Conservation (phyloP, 164 flowering plant species). For the Pachysandra terminalis region DNA sequence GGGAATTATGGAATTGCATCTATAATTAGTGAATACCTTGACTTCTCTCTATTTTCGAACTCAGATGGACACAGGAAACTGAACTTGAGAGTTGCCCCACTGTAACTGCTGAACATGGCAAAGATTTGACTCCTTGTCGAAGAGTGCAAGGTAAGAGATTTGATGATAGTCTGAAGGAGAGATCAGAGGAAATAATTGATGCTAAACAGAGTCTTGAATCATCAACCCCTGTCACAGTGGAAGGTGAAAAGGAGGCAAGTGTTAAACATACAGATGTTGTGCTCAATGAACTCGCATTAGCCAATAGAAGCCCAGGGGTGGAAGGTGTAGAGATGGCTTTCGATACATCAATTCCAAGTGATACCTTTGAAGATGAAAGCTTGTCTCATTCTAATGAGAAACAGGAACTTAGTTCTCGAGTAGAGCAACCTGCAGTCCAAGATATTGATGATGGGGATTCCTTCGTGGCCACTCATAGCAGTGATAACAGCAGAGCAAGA, state of each 20-base stretch:
- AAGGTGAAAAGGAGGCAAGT: slow-evolving; percentile 42
- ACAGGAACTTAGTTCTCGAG: slow-evolving; percentile 48
- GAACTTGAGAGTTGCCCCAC: slow-evolving; percentile 39
- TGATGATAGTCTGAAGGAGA: slow-evolving; percentile 41
- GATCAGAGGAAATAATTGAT: slow-evolving; percentile 45
- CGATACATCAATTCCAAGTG: slow-evolving; percentile 22
- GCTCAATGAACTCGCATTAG: slow-evolving; percentile 27
- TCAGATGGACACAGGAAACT: slow-evolving; percentile 46
- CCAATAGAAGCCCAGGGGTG: slow-evolving; percentile 31
- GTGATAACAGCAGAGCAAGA: slow-evolving; percentile 77
- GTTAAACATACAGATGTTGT: slow-evolving; percentile 36
- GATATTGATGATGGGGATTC: slow-evolving; percentile 55
- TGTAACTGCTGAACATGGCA: slow-evolving; percentile 11
- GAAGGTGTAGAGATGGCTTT: slow-evolving; percentile 42
- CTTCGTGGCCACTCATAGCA: slow-evolving; percentile 58
- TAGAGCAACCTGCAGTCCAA: slow-evolving; percentile 36
- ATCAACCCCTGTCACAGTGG: slow-evolving; percentile 36
- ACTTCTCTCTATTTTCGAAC: slow-evolving; percentile 5
- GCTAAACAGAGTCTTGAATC: slow-evolving; percentile 31
- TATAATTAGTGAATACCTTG: no score
- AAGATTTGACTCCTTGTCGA: slow-evolving; percentile 26
- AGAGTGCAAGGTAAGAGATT: slow-evolving; percentile 27
- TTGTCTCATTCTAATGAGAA: slow-evolving; percentile 29
- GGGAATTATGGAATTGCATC: no score
- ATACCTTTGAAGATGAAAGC: slow-evolving; percentile 29